phyloP scores from a whole-genome alignment of 1,284 basidiomycete genomes.

The Apiotrichum porosum region DNA sequence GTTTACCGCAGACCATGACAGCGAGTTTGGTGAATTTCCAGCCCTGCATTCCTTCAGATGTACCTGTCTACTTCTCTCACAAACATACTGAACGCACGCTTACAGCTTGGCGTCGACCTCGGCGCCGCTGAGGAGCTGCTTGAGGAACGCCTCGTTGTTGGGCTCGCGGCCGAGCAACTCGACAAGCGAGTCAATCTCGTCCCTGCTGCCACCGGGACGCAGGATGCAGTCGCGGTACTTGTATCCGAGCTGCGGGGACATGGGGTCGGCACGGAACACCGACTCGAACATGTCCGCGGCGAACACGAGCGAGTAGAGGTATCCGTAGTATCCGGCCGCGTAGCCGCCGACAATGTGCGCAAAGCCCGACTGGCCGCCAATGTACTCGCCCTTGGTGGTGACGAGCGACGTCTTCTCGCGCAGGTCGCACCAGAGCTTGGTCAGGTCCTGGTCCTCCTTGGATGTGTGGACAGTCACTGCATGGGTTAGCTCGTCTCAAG shows the following conservation, averaged over 20 bases:
- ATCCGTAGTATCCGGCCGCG: constrained; percentile 16
- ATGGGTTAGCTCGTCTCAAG: neutral
- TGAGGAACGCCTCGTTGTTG: constrained; percentile 20
- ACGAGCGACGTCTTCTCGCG: constrained; percentile 18
- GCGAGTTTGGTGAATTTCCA: too few relatives aligned
- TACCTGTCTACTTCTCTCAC: neutral
- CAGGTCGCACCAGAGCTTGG: constrained; percentile 20
- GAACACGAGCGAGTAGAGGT: constrained; percentile 19
- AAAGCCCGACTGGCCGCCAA: constrained; percentile 18
- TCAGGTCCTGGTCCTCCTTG: constrained; percentile 19
- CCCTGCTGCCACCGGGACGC: constrained; percentile 13
- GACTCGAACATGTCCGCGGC: constrained; percentile 22
- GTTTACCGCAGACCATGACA: too few relatives aligned
- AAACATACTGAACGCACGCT: too few relatives aligned
- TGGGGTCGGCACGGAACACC: constrained; percentile 13
- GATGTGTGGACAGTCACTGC: constrained; percentile 19
- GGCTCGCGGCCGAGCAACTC: constrained; percentile 18
- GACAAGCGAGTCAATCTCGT: constrained; percentile 15
- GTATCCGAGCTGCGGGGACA: constrained; percentile 12
- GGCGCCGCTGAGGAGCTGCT: constrained; percentile 17
- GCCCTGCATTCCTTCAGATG: too few relatives aligned
- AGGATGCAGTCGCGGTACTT: constrained; percentile 19
- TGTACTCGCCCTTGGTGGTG: constrained; percentile 14
- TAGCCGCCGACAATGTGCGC: constrained; percentile 18
- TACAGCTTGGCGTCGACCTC: constrained; percentile 2